Base-by-base conservation (phyloP, 805 yeast genomes). In the Myxozyma lipomycoides region DNA sequence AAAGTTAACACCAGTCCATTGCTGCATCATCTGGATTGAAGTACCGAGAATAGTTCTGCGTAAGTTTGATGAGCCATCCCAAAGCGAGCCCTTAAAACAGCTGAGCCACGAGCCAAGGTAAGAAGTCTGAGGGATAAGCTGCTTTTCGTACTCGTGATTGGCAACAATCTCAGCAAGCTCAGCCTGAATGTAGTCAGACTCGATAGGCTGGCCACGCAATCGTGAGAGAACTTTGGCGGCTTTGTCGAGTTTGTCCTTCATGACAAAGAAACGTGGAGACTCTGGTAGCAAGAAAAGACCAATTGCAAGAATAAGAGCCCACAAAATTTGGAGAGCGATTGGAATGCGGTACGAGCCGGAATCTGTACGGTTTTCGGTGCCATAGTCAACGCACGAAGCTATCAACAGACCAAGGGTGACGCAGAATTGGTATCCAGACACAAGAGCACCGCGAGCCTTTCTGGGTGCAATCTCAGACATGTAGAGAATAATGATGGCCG, bases 1-100 rank as follows among this genome's bases (percentile, higher is more conserved):
- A 64, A 88, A 88, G 71, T 89, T 89, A 55, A 88, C 82, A 48
- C 97, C 97, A 6, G 95, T 81, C 63, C 87, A 81, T 70, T 90
- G 97, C 69, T 91, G 97, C 63, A 87, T 73, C 19, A 86, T 83
- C 69, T 87, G 95, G 25, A 84, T 60, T 3, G 74, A 67, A 49
- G 80, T 75, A 47, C 95, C 95, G 15, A 90, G 81, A 21, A 41
- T 52, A 67, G 83, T 73, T 17, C 62, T 55, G 34, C 64, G 55
- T 45, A 63, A 49, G 18, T 53, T 55, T 25, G 45, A 23, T 34
- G 30, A 39, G 45, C 40, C 39, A 22, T 36, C 32, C 30, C 47
- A 9, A 9, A 43, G 25, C 21, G 40, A 32, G 6, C 58, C 58
- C 10, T n/a, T 17, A 46, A 53, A 53, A 38, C 58, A 52, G 21